Evolutionary conservation across 805 yeast genomes (phyloP).

Genomic region (Lipomyces starkeyi): DNA sequence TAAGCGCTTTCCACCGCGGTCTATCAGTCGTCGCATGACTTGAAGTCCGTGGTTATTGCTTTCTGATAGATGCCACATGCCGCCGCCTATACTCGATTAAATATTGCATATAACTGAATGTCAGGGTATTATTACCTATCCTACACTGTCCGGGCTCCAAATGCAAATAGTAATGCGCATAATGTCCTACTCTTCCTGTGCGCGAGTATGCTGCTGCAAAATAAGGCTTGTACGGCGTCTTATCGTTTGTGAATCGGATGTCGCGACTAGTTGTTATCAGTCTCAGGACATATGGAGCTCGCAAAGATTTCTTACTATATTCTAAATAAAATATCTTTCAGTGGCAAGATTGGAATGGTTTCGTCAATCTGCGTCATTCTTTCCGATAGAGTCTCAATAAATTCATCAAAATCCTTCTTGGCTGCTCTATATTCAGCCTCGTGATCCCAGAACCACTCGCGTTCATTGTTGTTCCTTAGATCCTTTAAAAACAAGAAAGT

Average conservation of each 20-base stretch:
- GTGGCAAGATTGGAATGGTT: slow-evolving; percentile 36
- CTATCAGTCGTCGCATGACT: slow-evolving; percentile 30
- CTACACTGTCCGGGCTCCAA: slow-evolving; percentile 34
- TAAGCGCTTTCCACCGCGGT: slow-evolving; percentile 31
- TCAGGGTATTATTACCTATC: slow-evolving; percentile 10
- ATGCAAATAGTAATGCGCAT: slow-evolving; percentile 39
- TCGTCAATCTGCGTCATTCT: slow-evolving; percentile 32
- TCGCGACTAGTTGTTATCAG: slow-evolving; percentile 29
- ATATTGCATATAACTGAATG: not conserved
- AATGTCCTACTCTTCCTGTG: slow-evolving; percentile 37
- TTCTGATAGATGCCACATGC: slow-evolving; percentile 36
- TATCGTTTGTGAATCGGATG: slow-evolving; percentile 36
- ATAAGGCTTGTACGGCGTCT: slow-evolving; percentile 40
- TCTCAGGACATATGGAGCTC: not conserved
- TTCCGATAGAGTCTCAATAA: slow-evolving; percentile 30
- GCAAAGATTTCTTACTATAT: slow-evolving; percentile 28
- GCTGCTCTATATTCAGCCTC: slow-evolving; percentile 38
- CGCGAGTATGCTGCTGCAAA: slow-evolving; percentile 39
- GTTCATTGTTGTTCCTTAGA: slow-evolving; percentile 35
- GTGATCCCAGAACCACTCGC: slow-evolving; percentile 41
- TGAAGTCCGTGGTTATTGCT: slow-evolving; percentile 30
- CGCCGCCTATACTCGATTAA: slow-evolving; percentile 17
- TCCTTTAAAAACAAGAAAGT: slow-evolving; percentile 33
- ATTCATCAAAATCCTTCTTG: slow-evolving; percentile 38
- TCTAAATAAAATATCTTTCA: slow-evolving; percentile 35